phyloP scores from a whole-genome alignment of 129 eudicot species.

The Helianthus annuus region HanXRQr2.0-SUNRISE NC_035436.2:182088775-182089274 shows the following conservation, averaged over 20 bases:
- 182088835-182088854: slow-evolving; percentile 65
- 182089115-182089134: slow-evolving; percentile 22
- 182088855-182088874: slow-evolving; percentile 81
- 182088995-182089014: slow-evolving; percentile 14
- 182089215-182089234: slow-evolving; percentile 58
- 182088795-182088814: slow-evolving; percentile 55
- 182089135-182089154: slow-evolving; percentile 34
- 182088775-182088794: slow-evolving; percentile 75
- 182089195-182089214: slow-evolving; percentile 36
- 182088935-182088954: slow-evolving; percentile 58
- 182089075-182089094: slow-evolving; percentile 48
- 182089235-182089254: slow-evolving; percentile 73
- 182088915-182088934: slow-evolving; percentile 56
- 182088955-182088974: slow-evolving; percentile 39
- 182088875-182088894: slow-evolving; percentile 77
- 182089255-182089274: slow-evolving; percentile 68
- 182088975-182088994: slow-evolving; percentile 37
- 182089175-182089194: slow-evolving; percentile 64
- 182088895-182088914: slow-evolving; percentile 60
- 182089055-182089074: slow-evolving; percentile 29
- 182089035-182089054: slow-evolving; percentile 33
- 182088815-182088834: slow-evolving; percentile 64
- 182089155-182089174: slow-evolving; percentile 50
- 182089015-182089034: slow-evolving; percentile 29
- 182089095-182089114: slow-evolving; percentile 39